Conservation (phyloP, 2,329 filamentous ascomycete species). For the Fusarium stilboides region DNA sequence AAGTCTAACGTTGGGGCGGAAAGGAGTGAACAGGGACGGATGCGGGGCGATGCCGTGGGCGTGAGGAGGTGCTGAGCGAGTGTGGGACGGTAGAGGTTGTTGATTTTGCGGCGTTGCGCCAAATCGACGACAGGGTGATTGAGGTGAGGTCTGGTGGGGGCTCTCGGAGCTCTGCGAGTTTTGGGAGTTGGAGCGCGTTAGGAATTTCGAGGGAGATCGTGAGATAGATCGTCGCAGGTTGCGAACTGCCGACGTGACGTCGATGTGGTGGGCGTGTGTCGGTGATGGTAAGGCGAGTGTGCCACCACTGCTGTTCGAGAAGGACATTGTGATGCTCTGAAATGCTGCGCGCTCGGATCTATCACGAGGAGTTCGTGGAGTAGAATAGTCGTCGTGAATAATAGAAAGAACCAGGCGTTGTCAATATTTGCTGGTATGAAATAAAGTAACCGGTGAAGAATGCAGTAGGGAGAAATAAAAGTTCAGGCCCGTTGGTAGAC, state of each 20-base stretch:
- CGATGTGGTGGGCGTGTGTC: conserved; percentile 84
- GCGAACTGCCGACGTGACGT: conserved; percentile 85
- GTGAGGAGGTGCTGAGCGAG: conserved; percentile 56
- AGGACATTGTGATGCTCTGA: conserved; percentile 66
- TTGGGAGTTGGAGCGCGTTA: conserved; percentile 67
- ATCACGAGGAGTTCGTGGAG: conserved; percentile 45
- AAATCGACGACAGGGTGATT: conserved; percentile 66
- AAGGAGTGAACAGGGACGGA: conserved; percentile 72
- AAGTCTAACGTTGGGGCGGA: conserved; percentile 77
- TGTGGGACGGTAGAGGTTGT: conserved; percentile 51
- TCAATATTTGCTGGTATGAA: conserved; percentile 24
- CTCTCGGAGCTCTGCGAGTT: conserved; percentile 63
- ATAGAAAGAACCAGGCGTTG: conserved; percentile 22
- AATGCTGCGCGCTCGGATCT: conserved; percentile 48
- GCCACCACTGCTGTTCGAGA: conserved; percentile 75
- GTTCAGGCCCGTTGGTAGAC: conserved; percentile 23
- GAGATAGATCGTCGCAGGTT: conserved; percentile 90
- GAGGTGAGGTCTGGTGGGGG: conserved; percentile 65
- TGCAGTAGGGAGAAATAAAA: conserved; percentile 24
- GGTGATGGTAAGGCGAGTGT: conserved; percentile 91
- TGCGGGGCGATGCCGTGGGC: conserved; percentile 52
- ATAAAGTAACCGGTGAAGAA: conserved; percentile 23
- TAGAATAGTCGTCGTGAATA: conserved; percentile 50
- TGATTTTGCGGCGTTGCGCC: conserved; percentile 57
- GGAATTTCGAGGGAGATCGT: conserved; percentile 92